Evolutionary conservation across 106 monocot species (phyloP).

Genomic region (Dactylorhiza incarnata): DNA sequence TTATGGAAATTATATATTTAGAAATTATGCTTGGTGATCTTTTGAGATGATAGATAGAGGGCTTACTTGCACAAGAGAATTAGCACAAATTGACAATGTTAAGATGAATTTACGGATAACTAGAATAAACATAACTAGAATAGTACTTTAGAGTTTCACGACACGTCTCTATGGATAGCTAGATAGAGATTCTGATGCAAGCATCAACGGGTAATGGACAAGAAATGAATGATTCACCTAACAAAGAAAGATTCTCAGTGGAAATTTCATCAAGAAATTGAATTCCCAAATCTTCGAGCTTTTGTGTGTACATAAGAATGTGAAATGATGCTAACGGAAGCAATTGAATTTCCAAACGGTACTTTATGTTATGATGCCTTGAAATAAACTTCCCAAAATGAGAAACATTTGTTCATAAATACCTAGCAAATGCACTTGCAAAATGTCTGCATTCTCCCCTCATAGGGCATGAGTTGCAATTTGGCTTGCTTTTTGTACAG

Average conservation of each 20-base stretch:
- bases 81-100: background rate
- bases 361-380: background rate
- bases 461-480: constrained; percentile 73
- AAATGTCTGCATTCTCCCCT: constrained; percentile 75
- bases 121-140: background rate
- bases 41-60: background rate
- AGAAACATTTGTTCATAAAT: background rate
- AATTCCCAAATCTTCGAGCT: background rate
- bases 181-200: background rate
- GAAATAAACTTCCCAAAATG: background rate
- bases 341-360: background rate
- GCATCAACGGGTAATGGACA: background rate
- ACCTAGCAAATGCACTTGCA: constrained; percentile 81
- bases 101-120: background rate
- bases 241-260: too few relatives aligned
- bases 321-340: background rate
- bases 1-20: background rate
- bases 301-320: background rate
- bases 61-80: background rate
- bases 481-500: constrained; percentile 79
- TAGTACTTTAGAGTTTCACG: background rate
- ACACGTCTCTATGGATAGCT: background rate
- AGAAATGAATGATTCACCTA: background rate
- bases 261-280: background rate
- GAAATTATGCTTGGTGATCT: background rate